A percentile compares a stretch with the other conserved stretches of the same genome.
Evolutionary conservation across 2,329 filamentous ascomycete species (phyloP).

Genomic region (Colletotrichum sp.): DNA sequence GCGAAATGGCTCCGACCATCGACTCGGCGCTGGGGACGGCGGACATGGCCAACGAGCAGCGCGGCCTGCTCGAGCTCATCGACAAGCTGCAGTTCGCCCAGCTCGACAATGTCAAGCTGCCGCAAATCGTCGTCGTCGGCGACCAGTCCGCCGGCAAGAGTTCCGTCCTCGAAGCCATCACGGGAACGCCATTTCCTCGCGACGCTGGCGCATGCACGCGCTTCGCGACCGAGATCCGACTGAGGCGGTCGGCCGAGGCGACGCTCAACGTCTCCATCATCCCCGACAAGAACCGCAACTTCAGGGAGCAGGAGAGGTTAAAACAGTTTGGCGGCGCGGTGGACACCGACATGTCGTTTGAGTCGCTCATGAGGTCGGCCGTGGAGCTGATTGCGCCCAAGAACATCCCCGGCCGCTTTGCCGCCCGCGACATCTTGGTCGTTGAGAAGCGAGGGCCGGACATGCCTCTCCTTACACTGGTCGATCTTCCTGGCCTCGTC

Average conservation of each 20-base stretch:
- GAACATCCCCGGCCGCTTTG: conserved; percentile 55
- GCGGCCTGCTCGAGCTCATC: conserved; percentile 61
- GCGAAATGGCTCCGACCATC: conserved; percentile 44
- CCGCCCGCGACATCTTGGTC: conserved; percentile 58
- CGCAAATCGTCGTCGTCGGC: conserved; percentile 68
- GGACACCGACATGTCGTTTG: conserved; percentile 49
- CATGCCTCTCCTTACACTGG: conserved; percentile 64
- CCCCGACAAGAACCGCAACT: conserved; percentile 53
- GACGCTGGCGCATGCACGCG: conserved; percentile 66
- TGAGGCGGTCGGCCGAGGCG: conserved; percentile 52
- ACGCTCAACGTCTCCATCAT: conserved; percentile 58
- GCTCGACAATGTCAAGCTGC: conserved; percentile 57
- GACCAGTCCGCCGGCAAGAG: conserved; percentile 70
- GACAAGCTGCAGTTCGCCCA: conserved; percentile 59
- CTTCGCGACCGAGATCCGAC: conserved; percentile 64
- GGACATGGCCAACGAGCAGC: conserved; percentile 59
- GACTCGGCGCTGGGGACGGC: conserved; percentile 54
- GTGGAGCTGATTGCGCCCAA: conserved; percentile 56
- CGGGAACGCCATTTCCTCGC: conserved; percentile 64
- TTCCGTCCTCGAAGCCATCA: conserved; percentile 68
- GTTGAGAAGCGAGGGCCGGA: conserved; percentile 65
- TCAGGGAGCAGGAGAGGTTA: conserved; percentile 51
- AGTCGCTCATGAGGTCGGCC: conserved; percentile 55
- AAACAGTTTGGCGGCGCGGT: conserved; percentile 53
- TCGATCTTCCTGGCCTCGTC: conserved; percentile 66